These are phyloP conservation scores for Sarcomyxa edulis DNA, from an alignment of 768 basidiomycete species.

Conservation along the genomic window DNA sequence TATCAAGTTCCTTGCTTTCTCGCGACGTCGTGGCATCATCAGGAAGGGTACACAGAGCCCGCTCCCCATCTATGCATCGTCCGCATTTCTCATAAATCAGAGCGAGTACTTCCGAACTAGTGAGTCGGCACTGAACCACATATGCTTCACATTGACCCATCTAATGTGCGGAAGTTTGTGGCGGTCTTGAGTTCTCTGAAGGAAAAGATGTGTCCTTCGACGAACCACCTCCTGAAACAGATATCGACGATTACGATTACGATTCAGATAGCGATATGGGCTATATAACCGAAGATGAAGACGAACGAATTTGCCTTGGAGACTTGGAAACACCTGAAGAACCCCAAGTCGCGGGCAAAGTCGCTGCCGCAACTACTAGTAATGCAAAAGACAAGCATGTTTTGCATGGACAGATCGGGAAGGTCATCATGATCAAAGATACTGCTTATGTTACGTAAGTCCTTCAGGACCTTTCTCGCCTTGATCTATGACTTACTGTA, in stretches of 20 bases:
- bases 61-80: conserved; percentile 6
- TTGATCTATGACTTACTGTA: not conserved
- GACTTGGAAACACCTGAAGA: not conserved
- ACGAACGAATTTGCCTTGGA: not conserved
- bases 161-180: not conserved
- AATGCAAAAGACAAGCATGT: not conserved
- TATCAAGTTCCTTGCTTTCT: conserved; percentile 6
- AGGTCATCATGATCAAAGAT: conserved; percentile 2
- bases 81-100: conserved; percentile 1
- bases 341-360: too few species aligned
- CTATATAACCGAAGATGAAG: conserved; percentile 6
- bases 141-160: not conserved
- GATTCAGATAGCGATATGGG: conserved; percentile 7
- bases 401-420: conserved; percentile 3
- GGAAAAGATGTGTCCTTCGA: conserved; percentile 2
- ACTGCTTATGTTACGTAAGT: conserved; percentile 7
- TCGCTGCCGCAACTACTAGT: too few species aligned
- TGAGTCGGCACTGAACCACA: not conserved
- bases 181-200: not conserved
- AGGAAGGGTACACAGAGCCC: not conserved
- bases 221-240: not conserved
- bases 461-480: not conserved
- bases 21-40: not conserved
- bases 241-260: conserved; percentile 3
- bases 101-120: conserved; percentile 5